Base-by-base conservation (phyloP, 441 rosid genomes). In the Brassica balearica region DNA sequence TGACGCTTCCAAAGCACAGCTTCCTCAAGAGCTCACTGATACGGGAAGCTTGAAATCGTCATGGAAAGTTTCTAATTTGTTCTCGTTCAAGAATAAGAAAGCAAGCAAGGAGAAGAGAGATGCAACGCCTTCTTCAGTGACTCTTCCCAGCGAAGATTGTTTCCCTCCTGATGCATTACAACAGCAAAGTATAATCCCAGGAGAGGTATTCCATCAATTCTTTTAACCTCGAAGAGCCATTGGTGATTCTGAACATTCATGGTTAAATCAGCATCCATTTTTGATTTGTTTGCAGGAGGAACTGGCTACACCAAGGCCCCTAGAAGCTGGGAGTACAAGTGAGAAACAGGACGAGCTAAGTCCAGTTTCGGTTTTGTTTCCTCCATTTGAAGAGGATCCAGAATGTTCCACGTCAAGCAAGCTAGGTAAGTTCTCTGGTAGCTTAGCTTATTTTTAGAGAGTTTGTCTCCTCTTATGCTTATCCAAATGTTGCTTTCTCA, bases 311-410 rank as follows among this genome's bases (percentile, higher is more conserved):
- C 80, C 89, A 10, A 93, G 86, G 75, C 79, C 79, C 29, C 32
- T 65, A 70, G 72, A 20, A 3, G 64, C 79, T 41, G 64, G 63
- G 71, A 63, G 12, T 56, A 46, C 72, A 69, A 69, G 19, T 66
- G 97, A 87, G 81, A 94, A 86, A 87, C 95, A 84, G 75, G 96
- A 94, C 82, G 97, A 96, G 79, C 97, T 96, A 29, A 96, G 98
- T 79, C 99, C 98, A 29, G 82, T 88, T 73, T 94, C 97, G n/a
- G 99, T 96, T 87, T 79, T 96, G 71, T 96, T 94, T 53, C 89
- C 86, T 1, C 87, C 86, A 43, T 94, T 90, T 72, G 92, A 89
- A 71, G 97, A 96, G 79, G 94, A 91, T 75, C 76, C 80, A 14
- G 91, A 84, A 74, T 83, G 83, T 59, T 85, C 89, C 73, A 79